A percentile compares a stretch with the other conserved stretches of the same genome.
phyloP scores from a whole-genome alignment of 768 basidiomycete genomes.

The Mycena rebaudengoi region DNA sequence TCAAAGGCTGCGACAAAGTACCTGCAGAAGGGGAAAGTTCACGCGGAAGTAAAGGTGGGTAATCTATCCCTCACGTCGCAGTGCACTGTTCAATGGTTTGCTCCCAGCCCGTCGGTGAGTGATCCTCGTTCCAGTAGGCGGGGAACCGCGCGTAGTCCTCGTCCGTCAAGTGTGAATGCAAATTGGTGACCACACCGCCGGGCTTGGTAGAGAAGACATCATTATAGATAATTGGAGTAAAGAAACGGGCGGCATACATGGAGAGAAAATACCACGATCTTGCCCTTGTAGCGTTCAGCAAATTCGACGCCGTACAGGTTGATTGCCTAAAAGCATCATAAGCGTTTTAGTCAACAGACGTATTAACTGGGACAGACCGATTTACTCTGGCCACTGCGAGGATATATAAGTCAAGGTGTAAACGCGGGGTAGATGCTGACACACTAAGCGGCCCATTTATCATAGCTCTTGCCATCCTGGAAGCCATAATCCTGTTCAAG shows the following conservation, averaged over 20 bases:
- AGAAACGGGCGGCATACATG: conserved; percentile 1
- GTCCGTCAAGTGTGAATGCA: background rate
- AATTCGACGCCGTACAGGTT: conserved; percentile 8
- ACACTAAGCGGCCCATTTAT: conserved; percentile 19
- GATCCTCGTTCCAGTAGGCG: conserved; percentile 3
- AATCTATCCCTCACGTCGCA: background rate
- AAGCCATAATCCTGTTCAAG: background rate
- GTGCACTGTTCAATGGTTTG: conserved; percentile 6
- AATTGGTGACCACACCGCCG: conserved; percentile 7
- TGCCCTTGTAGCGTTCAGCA: conserved; percentile 7
- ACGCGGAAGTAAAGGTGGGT: background rate
- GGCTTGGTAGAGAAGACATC: background rate
- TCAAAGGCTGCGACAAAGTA: conserved; percentile 13
- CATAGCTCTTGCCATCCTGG: conserved; percentile 15
- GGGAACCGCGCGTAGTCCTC: too few relatives aligned
- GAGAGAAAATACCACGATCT: conserved; percentile 4
- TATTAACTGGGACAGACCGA: background rate
- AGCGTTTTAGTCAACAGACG: background rate
- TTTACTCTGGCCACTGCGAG: conserved; percentile 9
- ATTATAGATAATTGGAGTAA: background rate
- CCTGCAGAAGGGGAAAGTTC: background rate
- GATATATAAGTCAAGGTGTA: background rate
- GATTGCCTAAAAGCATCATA: background rate
- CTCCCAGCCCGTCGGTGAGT: conserved; percentile 5
- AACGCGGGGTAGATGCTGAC: background rate